A percentile compares a stretch with the other conserved stretches of the same genome.
Evolutionary conservation across 768 basidiomycete species (phyloP).

Genomic region (Neoboletus brunneissimus): DNA sequence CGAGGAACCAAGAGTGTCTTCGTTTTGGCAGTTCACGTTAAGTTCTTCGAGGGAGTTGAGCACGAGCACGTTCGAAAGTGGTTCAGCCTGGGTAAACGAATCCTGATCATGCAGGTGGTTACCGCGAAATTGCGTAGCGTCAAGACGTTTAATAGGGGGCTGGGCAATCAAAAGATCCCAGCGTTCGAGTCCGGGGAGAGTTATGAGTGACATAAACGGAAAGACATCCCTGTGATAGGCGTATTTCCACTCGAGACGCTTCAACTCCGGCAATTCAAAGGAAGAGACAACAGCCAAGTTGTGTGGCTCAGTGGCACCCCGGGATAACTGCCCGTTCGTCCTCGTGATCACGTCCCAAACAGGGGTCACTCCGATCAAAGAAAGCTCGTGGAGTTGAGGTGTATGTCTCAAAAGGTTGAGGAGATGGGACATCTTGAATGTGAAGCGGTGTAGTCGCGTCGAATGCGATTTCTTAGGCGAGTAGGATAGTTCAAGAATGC

Average conservation of each 20-base stretch:
- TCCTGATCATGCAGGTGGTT: slow-evolving; percentile 31
- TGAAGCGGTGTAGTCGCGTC: slow-evolving; percentile 28
- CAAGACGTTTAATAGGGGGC: slow-evolving; percentile 26
- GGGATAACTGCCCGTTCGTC: slow-evolving; percentile 11
- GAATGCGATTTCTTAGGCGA: slow-evolving; percentile 28
- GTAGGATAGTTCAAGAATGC: slow-evolving; percentile 42
- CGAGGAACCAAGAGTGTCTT: slow-evolving; percentile 38
- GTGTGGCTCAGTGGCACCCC: slow-evolving; percentile 6
- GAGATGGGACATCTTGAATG: slow-evolving; percentile 41
- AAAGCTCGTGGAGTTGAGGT: slow-evolving; percentile 42
- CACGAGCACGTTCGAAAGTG: slow-evolving; percentile 29
- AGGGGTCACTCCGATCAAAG: slow-evolving; percentile 42
- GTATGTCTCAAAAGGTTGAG: slow-evolving; percentile 37
- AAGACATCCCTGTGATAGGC: slow-evolving; percentile 42
- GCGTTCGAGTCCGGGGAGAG: slow-evolving; percentile 39
- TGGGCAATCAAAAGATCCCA: slow-evolving; percentile 46
- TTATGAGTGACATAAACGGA: slow-evolving; percentile 42
- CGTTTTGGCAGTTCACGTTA: slow-evolving; percentile 40
- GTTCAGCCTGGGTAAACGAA: slow-evolving; percentile 28
- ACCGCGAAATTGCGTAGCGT: slow-evolving; percentile 29
- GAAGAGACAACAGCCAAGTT: slow-evolving; percentile 13
- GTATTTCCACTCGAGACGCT: slow-evolving; percentile 47
- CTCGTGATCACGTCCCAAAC: slow-evolving; percentile 33
- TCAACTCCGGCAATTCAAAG: slow-evolving; percentile 39
- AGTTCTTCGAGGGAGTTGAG: slow-evolving; percentile 39